Base-by-base conservation (phyloP, 306 rosid genomes). In the Prunus padus region DNA sequence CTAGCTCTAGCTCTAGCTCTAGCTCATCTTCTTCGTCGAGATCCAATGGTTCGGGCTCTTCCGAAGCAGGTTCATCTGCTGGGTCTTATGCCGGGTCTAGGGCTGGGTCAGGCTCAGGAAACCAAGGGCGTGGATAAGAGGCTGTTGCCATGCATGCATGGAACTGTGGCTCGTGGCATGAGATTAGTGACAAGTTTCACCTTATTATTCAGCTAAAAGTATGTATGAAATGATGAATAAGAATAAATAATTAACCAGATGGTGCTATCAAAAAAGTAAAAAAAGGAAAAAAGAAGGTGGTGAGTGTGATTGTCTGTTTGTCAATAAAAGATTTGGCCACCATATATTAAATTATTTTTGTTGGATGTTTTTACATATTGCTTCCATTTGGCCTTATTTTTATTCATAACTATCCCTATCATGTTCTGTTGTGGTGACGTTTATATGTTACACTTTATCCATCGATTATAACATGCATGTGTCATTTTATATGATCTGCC, bases 1-100 rank as follows among this genome's bases (percentile, higher is more conserved):
- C 94, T 0, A 86, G 91, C 0, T 64, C 89, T 0, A 77, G 86
- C 0, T 71, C 76, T 0, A 86, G 93, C 1, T 77, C 93, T 0
- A 49, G 74, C 63, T 71, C 75, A n/a, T 54, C 59, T 37, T 72
- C 76, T 40, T 0, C 74, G 28, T 73, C 85, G 0, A 72, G 85
- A 33, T 81, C 84, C 3, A 52, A n/a, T 19, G 77, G 80, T 44
- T 81, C 81, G n/a, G 78, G 79, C 0, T 74, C 66, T 1, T 82
- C 82, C 0, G 82, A 52, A 65, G 85, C 85, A 0, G 82, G 85
- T 42, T 72, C 85, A 0, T 55, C 66, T 30, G 85, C 82, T 0
- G 85, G 85, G 40, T 81, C 85, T 3, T 61, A 49, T 3, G 82
- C 82, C 2, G 77, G 86, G 30, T 78, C 82, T 28, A 30, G 81